phyloP scores from a whole-genome alignment of 352 stramenopile species.

The Phytophthora sp. region DNA sequence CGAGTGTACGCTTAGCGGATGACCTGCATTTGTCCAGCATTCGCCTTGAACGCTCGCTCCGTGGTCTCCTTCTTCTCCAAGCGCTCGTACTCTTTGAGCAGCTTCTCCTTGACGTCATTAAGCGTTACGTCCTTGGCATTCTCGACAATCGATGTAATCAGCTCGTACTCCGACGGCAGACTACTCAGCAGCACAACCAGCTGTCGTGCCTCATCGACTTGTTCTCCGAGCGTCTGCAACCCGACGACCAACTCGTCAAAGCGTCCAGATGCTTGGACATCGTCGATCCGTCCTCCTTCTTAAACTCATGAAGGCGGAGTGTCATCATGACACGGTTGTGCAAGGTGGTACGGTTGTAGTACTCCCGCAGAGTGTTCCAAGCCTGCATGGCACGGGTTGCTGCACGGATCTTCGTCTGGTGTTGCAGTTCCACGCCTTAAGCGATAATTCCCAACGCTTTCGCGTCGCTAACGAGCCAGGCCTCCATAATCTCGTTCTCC shows the following conservation, averaged over 20 bases:
- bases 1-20: too few species aligned
- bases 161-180: slow-evolving; percentile 29
- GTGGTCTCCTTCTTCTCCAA: slow-evolving; percentile 14
- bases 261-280: slow-evolving; percentile 26
- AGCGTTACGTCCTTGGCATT: slow-evolving; percentile 16
- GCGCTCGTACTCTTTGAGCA: slow-evolving; percentile 24
- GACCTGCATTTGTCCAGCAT: too few species aligned
- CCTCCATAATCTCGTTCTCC: slow-evolving; percentile 18
- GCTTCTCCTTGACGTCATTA: slow-evolving; percentile 27
- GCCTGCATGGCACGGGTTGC: slow-evolving; percentile 9
- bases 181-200: slow-evolving; percentile 33
- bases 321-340: slow-evolving; percentile 36
- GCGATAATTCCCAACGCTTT: slow-evolving; percentile 34
- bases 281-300: not conserved
- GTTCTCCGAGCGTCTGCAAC: slow-evolving; percentile 30
- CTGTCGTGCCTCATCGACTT: slow-evolving; percentile 24
- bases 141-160: slow-evolving; percentile 17
- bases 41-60: not conserved
- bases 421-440: slow-evolving; percentile 10
- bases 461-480: slow-evolving; percentile 21
- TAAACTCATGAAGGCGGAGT: not conserved
- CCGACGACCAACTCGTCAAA: slow-evolving; percentile 32
- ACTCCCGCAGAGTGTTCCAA: slow-evolving; percentile 18
- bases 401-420: slow-evolving; percentile 24
- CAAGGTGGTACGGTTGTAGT: slow-evolving; percentile 32